Evolutionary conservation across 768 basidiomycete species (phyloP), one percentile per base, ranked within the genome.

Genomic region (Amanita subjunquillea): DNA sequence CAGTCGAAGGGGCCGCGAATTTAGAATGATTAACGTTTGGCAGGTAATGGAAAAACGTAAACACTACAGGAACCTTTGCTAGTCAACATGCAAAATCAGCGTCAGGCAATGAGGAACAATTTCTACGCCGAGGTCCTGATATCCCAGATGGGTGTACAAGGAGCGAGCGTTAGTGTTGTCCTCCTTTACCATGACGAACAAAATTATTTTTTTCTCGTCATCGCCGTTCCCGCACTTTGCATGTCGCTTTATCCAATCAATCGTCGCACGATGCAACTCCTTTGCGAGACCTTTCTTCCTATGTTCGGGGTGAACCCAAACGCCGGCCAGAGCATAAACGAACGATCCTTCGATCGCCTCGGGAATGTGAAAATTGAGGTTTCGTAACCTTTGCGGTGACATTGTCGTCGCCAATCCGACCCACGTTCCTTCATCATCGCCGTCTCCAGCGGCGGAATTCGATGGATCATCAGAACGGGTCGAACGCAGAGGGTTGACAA

Each of bases 11-110:
- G 4, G 25, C 25, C 4, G 4, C 25, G 25, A 3, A 68, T 56
- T 60, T 83, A 44, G 81, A 83, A 58, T 79, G 79, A 2, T 71
- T 84, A 23, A 74, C 75, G 3, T 74, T 81, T 54, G 32, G 81
- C 75, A 83, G 57, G 83, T 80, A 3, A 64, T 82, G 60, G 72
- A 73, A 55, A 72, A 71, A 57, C 72, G 75, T 57, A 78, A 71
- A 60, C 78, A 78, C 0, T 82, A 81, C 66, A 67, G 80, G 34
- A 83, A 81, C 9, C 3, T 32, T 61, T 63, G 82, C 38, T 74
- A 77, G 55, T 83, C 54, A 69, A 34, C 13, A 34, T 34, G 34
- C 5, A 34, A 13, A 34, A 34, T 34, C 0, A 8, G 7, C 15
- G 22, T 27, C 25, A n/a, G 12, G 12, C 23, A 43, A 10, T n/a